These are phyloP conservation scores for Fusarium pilosicola DNA, from an alignment of 2,329 filamentous ascomycete species.

Conservation along the genomic window DNA sequence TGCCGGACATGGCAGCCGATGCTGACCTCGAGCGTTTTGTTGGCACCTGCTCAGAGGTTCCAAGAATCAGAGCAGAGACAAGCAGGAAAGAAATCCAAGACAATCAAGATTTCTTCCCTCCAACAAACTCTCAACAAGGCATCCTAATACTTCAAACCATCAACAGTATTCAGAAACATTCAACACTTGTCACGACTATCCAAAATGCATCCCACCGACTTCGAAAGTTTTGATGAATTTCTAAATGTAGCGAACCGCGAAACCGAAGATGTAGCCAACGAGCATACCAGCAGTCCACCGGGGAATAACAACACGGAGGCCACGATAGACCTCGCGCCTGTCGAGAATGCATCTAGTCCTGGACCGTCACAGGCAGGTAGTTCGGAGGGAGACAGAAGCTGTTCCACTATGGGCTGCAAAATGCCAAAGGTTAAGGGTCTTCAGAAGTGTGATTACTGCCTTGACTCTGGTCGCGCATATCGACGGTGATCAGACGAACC, in stretches of 20 bases:
- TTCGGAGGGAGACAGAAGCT: not conserved
- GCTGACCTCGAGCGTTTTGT: not conserved
- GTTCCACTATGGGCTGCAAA: no score
- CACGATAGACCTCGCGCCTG: no score
- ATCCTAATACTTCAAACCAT: not conserved
- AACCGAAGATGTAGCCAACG: not conserved
- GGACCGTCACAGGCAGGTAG: not conserved
- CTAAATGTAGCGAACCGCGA: no score
- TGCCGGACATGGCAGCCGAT: not conserved
- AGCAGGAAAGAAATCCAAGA: not conserved
- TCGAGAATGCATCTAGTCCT: not conserved
- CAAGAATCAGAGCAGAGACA: not conserved
- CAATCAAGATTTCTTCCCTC: no score
- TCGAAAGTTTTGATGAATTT: no score
- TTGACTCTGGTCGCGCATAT: no score
- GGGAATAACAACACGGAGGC: not conserved
- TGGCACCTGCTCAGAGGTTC: not conserved
- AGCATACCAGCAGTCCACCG: fast-evolving
- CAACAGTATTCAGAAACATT: not conserved
- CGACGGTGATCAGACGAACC: not conserved
- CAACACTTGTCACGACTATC: no score
- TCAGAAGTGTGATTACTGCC: no score
- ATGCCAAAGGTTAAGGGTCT: no score
- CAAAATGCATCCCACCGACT: no score
- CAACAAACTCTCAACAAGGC: not conserved